Evolutionary conservation across 306 rosid genomes (phyloP).

Genomic region (Clitoria ternatea): DNA sequence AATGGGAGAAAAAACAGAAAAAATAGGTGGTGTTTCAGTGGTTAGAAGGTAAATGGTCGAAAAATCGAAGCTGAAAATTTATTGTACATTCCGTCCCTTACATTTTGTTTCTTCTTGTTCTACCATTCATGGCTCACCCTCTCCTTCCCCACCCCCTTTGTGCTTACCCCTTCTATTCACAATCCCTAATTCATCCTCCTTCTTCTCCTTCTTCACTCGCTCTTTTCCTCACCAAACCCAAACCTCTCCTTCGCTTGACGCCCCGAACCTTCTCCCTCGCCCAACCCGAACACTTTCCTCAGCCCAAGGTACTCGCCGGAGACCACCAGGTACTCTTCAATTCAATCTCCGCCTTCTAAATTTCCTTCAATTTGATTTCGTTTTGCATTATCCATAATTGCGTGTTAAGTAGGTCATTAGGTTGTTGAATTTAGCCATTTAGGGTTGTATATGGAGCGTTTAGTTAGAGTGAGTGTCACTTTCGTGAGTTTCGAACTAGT

Average conservation of each 20-base stretch:
- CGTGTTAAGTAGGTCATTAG: not conserved
- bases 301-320: not conserved
- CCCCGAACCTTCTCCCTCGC: slow-evolving; percentile 13
- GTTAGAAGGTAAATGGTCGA: too few relatives aligned
- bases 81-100: too few relatives aligned
- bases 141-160: too few relatives aligned
- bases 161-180: slow-evolving; percentile 15
- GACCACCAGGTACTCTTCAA: slow-evolving; percentile 9
- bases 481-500: too few relatives aligned
- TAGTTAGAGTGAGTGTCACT: too few relatives aligned
- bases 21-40: too few relatives aligned
- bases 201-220: not conserved
- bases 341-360: not conserved
- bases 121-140: too few relatives aligned
- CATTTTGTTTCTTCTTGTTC: too few relatives aligned
- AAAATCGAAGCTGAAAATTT: too few relatives aligned
- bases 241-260: slow-evolving; percentile 20
- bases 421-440: not conserved
- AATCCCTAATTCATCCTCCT: slow-evolving; percentile 21
- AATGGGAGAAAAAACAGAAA: too few relatives aligned
- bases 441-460: not conserved
- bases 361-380: not conserved
- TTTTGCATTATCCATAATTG: not conserved
- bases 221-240: slow-evolving; percentile 4
- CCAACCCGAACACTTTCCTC: slow-evolving; percentile 30